Conservation (phyloP, 2,329 filamentous ascomycete genomes). For the Beauveria asiatica region DNA sequence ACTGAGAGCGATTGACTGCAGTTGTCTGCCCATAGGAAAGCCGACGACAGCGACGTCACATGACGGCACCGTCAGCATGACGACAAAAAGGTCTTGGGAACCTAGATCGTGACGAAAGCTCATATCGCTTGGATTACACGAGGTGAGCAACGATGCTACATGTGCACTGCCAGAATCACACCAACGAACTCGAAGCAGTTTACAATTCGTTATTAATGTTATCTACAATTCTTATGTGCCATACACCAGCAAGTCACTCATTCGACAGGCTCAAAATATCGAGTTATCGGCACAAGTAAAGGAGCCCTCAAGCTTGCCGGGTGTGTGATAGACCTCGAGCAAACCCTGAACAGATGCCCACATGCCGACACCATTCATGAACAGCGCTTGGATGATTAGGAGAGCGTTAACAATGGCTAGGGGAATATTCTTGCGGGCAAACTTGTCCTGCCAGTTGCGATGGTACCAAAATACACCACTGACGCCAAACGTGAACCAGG, state of each 20-base stretch:
- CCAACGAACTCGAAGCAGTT: background rate
- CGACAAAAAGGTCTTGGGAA: background rate
- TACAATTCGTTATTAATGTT: background rate
- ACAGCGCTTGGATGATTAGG: conserved; percentile 24
- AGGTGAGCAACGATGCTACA: background rate
- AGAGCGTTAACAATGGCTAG: conserved; percentile 22
- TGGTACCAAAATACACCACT: conserved; percentile 28
- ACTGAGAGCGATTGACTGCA: background rate
- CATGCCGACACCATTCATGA: conserved; percentile 28
- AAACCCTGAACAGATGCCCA: conserved; percentile 26
- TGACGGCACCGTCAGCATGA: background rate
- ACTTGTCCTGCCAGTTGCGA: conserved; percentile 26
- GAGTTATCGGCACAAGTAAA: conserved; percentile 28
- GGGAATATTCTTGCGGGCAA: conserved; percentile 21
- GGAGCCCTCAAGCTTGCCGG: conserved; percentile 21
- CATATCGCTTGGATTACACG: no score
- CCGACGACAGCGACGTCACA: no score
- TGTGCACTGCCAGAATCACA: background rate
- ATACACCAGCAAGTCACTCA: background rate
- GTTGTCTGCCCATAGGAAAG: background rate
- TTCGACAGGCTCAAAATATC: conserved; percentile 18
- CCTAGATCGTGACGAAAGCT: background rate
- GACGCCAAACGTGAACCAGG: conserved; percentile 30
- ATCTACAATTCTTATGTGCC: background rate
- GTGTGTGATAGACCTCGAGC: conserved; percentile 21